Evolutionary conservation across 139 green algal species (phyloP), one percentile per base, ranked within the genome.

Genomic region (Edaphochlamys debaryana): DNA sequence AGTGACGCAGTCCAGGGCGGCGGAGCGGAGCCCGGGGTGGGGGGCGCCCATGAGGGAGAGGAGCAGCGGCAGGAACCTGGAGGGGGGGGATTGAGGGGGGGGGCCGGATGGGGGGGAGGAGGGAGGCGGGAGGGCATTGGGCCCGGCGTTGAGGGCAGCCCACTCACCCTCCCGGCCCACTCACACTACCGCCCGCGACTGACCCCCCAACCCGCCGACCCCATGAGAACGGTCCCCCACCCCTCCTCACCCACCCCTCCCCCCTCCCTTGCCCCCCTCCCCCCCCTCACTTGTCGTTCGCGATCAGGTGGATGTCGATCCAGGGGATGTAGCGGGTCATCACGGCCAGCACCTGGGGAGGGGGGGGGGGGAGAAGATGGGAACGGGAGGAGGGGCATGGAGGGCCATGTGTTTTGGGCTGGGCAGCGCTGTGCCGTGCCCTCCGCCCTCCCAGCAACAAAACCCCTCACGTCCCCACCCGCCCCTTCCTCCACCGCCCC

Each of bases 251-350:
- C 60, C 42, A 27, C 27, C 22, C 64, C 45, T 20, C 77, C 37
- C 32, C 41, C n/a, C n/a, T n/a, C n/a, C n/a, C n/a, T n/a, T n/a
- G n/a, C n/a, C 38, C 30, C 15, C 74, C 41, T 7, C 36, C 32
- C 19, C 41, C 20, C n/a, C 17, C 69, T 56, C 85, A 96, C 93
- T 86, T 91, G 85, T 96, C 90, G 79, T 96, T 96, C 62, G 92
- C 95, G 22, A 99, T 92, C 22, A 99, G 90, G 4, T 70, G 70
- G 45, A 99, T 98, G 90, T 99, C 97, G 6, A 99, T 96, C 97
- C 97, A 99, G 69, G 89, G 87, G 40, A 99, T 91, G 86, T 98
- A 99, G 30, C 92, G 90, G 79, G 90, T 66, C 64, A 94, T 89
- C 23, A 87, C 92, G 19, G 76, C 38, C 56, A 98, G 94, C 68